Base-by-base conservation (phyloP, 768 basidiomycete species). In the Collybia sordida region DNA sequence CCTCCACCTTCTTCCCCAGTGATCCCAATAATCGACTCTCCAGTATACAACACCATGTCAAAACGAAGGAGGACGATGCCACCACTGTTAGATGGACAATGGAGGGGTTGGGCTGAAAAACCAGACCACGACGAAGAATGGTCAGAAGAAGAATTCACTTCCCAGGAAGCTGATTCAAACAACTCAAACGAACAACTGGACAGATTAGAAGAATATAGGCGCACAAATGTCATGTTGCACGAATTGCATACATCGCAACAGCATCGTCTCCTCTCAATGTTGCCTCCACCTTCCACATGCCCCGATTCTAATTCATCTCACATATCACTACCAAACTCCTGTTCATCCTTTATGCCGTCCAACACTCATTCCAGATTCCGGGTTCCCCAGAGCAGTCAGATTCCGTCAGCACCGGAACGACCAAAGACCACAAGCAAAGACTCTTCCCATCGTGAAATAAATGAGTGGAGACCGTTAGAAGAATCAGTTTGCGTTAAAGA, bases 201-300 rank as follows among this genome's bases (percentile, higher is more conserved):
- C 23, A 64, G 63, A 42, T 43, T 58, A 45, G 59, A 68, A 58
- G 68, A 78, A 54, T 92, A 91, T 69, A 77, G 78, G 60, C 68
- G 72, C 25, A 71, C 79, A 49, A 92, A 92, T 65, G 77, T 57
- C 41, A 68, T 88, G 55, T 78, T 92, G 31, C 82, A 86, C 49
- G 82, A 90, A 58, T 63, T 90, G 45, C 89, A 91, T 57, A 73
- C 81, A 34, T 73, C 85, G 19, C 77, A 86, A 55, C 81, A 86
- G 47, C 85, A 88, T 59, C 76, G 87, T 43, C 50, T 82, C 21
- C 82, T 74, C 57, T 55, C 69, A 11, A 59, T 67, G 3, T 44
- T 65, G 22, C 50, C 28, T 27, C 31, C 11, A 14, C 9, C 15
- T 23, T 34, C 39, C 28, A 42, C 37, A 27, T 15, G 2, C 24